Percentiles rank a stretch among this genome's conserved stretches.
phyloP scores from a whole-genome alignment of 2,329 filamentous ascomycete genomes.

The Fusarium coicis region DNA sequence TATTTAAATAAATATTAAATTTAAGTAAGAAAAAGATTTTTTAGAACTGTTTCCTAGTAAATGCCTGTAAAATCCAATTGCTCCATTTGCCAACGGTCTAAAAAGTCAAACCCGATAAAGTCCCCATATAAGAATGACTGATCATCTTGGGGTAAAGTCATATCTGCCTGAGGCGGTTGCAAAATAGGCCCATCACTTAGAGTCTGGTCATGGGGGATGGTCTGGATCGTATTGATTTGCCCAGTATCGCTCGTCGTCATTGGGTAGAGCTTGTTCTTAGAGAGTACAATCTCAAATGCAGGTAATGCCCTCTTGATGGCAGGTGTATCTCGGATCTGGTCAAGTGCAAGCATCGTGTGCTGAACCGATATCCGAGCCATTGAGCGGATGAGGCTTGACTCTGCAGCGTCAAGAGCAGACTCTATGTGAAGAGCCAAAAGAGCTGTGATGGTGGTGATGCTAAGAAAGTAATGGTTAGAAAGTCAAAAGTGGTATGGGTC shows the following conservation, averaged over 20 bases:
- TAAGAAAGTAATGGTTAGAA: background rate
- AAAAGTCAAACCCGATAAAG: conserved; percentile 1
- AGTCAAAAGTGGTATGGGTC: too few relatives aligned
- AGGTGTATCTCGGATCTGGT: background rate
- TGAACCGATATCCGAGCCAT: conserved; percentile 16
- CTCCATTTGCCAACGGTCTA: conserved; percentile 22
- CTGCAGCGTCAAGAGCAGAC: background rate
- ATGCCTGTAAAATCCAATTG: conserved; percentile 18
- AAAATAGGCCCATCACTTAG: fast-evolving
- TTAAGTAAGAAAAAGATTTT: background rate
- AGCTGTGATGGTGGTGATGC: conserved; percentile 4
- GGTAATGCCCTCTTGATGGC: conserved; percentile 13
- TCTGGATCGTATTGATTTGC: fast-evolving
- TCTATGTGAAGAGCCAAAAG: conserved; percentile 4
- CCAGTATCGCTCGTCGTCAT: fast-evolving
- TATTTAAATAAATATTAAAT: background rate
- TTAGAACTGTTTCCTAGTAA: background rate
- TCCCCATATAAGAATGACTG: background rate
- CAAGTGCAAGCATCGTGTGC: conserved; percentile 1
- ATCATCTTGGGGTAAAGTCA: background rate
- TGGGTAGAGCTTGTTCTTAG: conserved; percentile 5
- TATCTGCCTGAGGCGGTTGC: fast-evolving
- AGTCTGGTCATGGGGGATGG: background rate
- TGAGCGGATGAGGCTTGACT: background rate
- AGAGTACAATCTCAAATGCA: conserved; percentile 12